These are phyloP conservation scores for Pythium dissotocum DNA, from an alignment of 352 stramenopile genomes.

Conservation along the genomic window DNA sequence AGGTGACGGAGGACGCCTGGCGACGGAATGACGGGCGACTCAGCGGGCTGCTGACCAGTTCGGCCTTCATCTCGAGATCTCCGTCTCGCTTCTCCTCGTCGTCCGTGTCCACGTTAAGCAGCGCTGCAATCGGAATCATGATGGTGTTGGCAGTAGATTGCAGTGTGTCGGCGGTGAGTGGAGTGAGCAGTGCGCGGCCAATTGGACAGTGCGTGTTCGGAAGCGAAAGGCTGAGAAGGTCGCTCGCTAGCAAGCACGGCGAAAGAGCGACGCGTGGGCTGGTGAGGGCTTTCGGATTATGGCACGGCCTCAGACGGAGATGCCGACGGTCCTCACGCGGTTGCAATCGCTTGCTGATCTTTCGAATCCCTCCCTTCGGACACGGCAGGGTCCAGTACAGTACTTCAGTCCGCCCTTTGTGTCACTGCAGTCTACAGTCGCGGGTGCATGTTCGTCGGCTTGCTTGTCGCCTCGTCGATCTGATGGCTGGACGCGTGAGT, in stretches of 20 bases:
- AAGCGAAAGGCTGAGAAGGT: not conserved
- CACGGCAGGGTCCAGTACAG: not conserved
- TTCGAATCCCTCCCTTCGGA: conserved; percentile 9
- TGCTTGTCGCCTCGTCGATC: conserved; percentile 5
- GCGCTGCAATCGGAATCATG: conserved; percentile 27
- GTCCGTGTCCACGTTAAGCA: conserved; percentile 23
- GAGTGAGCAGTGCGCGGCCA: not conserved
- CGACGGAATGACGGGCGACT: conserved; percentile 4
- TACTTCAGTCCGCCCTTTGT: conserved; percentile 12
- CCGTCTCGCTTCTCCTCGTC: conserved; percentile 18
- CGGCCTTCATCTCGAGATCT: conserved; percentile 17
- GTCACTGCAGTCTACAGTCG: not conserved
- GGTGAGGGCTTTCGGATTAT: conserved; percentile 1
- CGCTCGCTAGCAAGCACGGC: not conserved
- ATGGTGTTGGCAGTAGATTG: not conserved
- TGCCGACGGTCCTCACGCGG: not conserved
- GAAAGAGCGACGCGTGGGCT: not conserved
- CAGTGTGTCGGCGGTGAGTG: not conserved
- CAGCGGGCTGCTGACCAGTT: conserved; percentile 6
- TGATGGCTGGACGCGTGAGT: conserved; percentile 4
- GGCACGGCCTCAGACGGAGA: not conserved
- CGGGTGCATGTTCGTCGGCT: not conserved
- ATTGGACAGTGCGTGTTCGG: conserved; percentile 21
- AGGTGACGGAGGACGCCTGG: conserved; percentile 16
- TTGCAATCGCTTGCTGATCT: conserved; percentile 20